These are phyloP conservation scores for Volvox reticuliferus DNA, from an alignment of 139 green algal genomes.

Conservation along the genomic window DNA sequence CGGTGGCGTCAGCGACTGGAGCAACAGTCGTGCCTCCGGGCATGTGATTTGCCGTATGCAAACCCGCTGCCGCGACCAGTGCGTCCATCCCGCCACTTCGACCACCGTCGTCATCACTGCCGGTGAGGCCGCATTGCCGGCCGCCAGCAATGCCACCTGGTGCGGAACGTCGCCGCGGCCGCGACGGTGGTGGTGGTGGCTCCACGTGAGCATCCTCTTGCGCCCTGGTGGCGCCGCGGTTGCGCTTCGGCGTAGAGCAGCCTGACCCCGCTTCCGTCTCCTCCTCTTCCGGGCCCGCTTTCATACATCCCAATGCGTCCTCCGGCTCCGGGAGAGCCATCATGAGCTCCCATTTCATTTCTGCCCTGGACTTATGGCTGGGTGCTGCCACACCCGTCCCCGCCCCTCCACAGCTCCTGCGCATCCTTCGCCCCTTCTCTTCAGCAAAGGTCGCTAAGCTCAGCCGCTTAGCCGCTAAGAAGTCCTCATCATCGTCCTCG, in stretches of 20 bases:
- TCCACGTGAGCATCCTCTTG: neutral
- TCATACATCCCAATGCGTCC: neutral
- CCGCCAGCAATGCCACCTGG: neutral
- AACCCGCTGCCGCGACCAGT: neutral
- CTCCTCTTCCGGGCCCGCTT: neutral
- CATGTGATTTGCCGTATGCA: neutral
- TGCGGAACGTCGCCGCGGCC: neutral
- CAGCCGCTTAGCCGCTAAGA: neutral
- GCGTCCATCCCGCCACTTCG: neutral
- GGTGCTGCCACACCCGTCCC: neutral
- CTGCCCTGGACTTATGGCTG: neutral
- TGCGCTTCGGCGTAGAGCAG: neutral
- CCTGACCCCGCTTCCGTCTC: neutral
- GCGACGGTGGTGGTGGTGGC: neutral
- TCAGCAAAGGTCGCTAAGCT: constrained; percentile 18
- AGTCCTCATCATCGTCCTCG: neutral
- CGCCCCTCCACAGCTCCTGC: neutral
- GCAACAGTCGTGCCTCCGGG: neutral
- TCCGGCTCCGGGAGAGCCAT: neutral
- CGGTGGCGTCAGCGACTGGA: too few species aligned
- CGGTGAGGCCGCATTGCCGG: neutral
- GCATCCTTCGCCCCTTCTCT: neutral
- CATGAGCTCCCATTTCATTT: neutral
- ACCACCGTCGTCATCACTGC: neutral
- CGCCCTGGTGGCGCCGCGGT: too few species aligned